These are phyloP conservation scores for Grosmannia serpens DNA, from an alignment of 2,329 filamentous ascomycete species.

Conservation along the genomic window DNA sequence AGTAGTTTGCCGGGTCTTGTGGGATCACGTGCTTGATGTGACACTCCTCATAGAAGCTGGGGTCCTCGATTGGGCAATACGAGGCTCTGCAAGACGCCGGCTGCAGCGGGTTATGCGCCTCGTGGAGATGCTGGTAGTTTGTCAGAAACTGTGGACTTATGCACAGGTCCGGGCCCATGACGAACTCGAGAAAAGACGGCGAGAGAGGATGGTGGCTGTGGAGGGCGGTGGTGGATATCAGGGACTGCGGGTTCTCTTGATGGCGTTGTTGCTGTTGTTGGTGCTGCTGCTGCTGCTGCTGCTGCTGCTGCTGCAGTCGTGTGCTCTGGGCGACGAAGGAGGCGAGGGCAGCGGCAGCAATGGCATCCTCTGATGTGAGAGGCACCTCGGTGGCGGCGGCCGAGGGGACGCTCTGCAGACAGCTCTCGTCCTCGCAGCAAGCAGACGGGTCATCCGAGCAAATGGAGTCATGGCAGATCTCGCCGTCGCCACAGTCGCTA, in stretches of 20 bases:
- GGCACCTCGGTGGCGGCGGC: background rate
- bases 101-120: constrained; percentile 12
- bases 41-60: constrained; percentile 13
- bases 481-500: constrained; percentile 12
- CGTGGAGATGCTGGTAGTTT: constrained; percentile 12
- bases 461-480: constrained; percentile 11
- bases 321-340: constrained; percentile 6
- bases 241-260: background rate
- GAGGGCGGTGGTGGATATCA: background rate
- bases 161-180: constrained; percentile 9
- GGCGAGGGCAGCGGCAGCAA: constrained; percentile 10
- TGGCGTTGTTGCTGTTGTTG: background rate
- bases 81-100: constrained; percentile 9
- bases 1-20: background rate
- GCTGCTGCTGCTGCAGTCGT: background rate
- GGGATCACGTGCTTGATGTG: constrained; percentile 8
- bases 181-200: background rate
- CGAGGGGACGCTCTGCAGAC: constrained; percentile 1
- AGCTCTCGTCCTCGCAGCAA: constrained; percentile 14
- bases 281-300: background rate
- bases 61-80: constrained; percentile 12
- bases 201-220: background rate
- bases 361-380: constrained; percentile 10
- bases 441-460: constrained; percentile 11
- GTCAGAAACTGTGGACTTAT: constrained; percentile 13